Evolutionary conservation across 2,329 filamentous ascomycete species (phyloP).

Genomic region (Colletotrichum sp.): DNA sequence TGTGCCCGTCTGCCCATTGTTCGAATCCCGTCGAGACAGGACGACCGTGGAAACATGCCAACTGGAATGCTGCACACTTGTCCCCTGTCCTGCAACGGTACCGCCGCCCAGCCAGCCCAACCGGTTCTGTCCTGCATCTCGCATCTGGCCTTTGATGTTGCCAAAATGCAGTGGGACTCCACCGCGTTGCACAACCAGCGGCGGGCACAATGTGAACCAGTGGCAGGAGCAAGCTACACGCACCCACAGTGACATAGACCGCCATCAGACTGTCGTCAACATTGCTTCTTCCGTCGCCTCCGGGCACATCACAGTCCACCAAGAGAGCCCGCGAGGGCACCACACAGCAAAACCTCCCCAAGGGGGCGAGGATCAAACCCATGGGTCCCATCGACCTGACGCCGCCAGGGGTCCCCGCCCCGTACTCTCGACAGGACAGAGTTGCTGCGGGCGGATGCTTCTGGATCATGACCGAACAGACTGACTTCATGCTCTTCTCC

Average conservation of each 20-base stretch:
- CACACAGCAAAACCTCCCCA: not conserved
- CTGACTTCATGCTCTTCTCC: not conserved
- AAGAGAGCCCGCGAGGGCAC: not conserved
- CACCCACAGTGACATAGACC: not conserved
- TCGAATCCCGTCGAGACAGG: not conserved
- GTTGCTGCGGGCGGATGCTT: not conserved
- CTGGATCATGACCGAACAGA: not conserved
- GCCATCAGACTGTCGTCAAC: not conserved
- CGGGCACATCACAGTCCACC: not conserved
- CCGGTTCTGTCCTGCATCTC: not conserved
- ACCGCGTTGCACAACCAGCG: not conserved
- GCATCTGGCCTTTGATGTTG: not conserved
- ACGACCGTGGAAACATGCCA: not conserved
- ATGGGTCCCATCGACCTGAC: not conserved
- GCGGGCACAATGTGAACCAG: not conserved
- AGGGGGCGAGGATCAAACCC: constrained; percentile 2
- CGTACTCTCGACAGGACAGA: not conserved
- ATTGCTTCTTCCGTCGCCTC: not conserved
- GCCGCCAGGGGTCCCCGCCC: not conserved
- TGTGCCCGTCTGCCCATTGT: not conserved
- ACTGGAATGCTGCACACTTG: not conserved
- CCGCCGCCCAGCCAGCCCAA: not conserved
- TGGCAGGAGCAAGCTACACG: not conserved
- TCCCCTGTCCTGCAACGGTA: not conserved
- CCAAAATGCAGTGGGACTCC: not conserved